Base-by-base conservation (phyloP, 495 filamentous ascomycete species). In the Schizothecium vesticola region DNA sequence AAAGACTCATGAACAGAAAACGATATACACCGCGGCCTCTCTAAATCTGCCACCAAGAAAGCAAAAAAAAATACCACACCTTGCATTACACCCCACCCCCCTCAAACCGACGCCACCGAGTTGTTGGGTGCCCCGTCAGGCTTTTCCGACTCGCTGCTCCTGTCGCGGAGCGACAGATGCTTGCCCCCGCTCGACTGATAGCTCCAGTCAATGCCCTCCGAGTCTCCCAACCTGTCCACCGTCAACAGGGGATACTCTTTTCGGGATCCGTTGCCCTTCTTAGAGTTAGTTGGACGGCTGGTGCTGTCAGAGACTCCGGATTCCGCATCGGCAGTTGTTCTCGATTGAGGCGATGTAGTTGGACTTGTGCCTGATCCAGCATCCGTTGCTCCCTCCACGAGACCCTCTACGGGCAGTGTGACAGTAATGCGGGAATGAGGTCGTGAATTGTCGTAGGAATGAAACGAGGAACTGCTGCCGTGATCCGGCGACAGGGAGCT, bases 381-480 rank as follows among this genome's bases (percentile, higher is more conserved):
- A 33, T 67, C 63, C 16, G 26, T 59, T 57, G 4, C n/a, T 1
- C 23, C 58, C 25, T 58, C 64, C 24, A 33, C 26, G 22, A 55
- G 12, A 16, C 26, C 31, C 26, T 55, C 59, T 10, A 25, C 59
- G 19, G 33, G 12, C 21, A 64, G 13, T 19, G 16, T 25, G 3
- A 67, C 23, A 11, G 31, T 6, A 25, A 36, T 61, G 56, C 65
- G 63, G 12, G 68, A 73, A 9, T 59, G 62, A 3, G 68, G 57
- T 28, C 59, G 57, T 26, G 72, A 70, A 7, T 63, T 71, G 19
- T 67, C 71, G 55, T 67, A 75, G 16, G 73, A 75, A 56, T 75
- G 73, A 51, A 71, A 75, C 16, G 73, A 75, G 31, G 68, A 63
- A 51, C 43, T n/a, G 33, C 62, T 69, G 61, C 61, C 65, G 24